Conservation (phyloP, 768 basidiomycete genomes). For the Tremella mesenterica region DNA sequence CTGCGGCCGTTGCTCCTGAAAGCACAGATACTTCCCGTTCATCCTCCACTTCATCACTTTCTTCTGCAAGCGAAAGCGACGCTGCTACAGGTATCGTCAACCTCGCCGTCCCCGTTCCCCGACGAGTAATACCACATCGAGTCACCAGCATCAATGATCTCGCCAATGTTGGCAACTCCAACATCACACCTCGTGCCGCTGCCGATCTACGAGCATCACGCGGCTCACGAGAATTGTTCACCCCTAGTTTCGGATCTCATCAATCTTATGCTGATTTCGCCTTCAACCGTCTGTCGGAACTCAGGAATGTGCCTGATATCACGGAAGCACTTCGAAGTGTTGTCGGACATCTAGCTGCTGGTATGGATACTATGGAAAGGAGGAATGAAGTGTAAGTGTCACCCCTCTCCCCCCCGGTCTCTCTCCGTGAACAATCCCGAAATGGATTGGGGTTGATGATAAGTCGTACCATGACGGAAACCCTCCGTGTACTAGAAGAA, state of each 20-base stretch:
- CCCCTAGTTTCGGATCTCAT: conserved; percentile 14
- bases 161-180: neutral
- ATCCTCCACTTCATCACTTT: no score
- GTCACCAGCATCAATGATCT: neutral
- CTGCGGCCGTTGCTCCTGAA: neutral
- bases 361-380: conserved; percentile 31
- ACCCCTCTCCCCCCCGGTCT: no score
- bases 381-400: conserved; percentile 33
- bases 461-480: conserved; percentile 32
- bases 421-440: neutral
- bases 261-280: conserved; percentile 25
- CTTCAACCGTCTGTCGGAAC: conserved; percentile 9
- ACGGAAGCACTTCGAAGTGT: conserved; percentile 15
- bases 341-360: conserved; percentile 19
- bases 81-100: neutral
- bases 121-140: neutral
- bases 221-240: conserved; percentile 6
- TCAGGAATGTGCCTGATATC: conserved; percentile 2
- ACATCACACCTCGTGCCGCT: conserved; percentile 20
- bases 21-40: no score
- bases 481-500: conserved; percentile 26
- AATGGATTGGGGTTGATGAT: conserved; percentile 3
- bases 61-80: neutral
- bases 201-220: conserved; percentile 11
- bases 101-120: neutral